These are phyloP conservation scores for Vigna mungo DNA, from an alignment of 306 rosid species.

Conservation along the genomic window DNA sequence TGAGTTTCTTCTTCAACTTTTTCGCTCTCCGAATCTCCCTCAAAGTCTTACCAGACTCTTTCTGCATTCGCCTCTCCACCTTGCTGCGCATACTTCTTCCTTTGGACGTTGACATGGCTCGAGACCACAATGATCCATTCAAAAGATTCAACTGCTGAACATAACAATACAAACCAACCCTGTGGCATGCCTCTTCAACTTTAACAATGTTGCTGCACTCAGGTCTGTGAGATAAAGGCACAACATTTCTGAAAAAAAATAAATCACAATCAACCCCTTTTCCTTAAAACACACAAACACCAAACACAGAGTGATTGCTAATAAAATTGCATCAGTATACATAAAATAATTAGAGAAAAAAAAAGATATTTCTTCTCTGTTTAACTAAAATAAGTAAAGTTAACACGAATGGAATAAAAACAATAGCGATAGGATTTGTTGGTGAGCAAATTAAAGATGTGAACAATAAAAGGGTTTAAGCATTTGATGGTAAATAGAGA, in stretches of 20 bases:
- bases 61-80: conserved; percentile 90
- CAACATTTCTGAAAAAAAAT: conserved; percentile 57
- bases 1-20: conserved; percentile 84
- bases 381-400: background rate
- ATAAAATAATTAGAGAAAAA: background rate
- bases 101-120: conserved; percentile 79
- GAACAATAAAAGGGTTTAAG: conserved; percentile 33
- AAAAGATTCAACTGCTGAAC: conserved; percentile 53
- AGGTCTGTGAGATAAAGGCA: conserved; percentile 47
- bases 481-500: conserved; percentile 12
- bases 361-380: background rate
- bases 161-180: conserved; percentile 47
- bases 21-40: conserved; percentile 90
- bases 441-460: background rate
- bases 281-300: background rate
- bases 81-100: conserved; percentile 95
- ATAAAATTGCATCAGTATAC: background rate
- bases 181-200: conserved; percentile 39
- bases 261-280: conserved; percentile 37
- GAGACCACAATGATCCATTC: conserved; percentile 52
- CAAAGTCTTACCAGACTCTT: conserved; percentile 87
- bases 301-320: background rate
- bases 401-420: background rate
- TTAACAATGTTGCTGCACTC: conserved; percentile 50
- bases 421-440: background rate